Conservation (phyloP, 2,329 filamentous ascomycete genomes). For the Colletotrichum sp. region DNA sequence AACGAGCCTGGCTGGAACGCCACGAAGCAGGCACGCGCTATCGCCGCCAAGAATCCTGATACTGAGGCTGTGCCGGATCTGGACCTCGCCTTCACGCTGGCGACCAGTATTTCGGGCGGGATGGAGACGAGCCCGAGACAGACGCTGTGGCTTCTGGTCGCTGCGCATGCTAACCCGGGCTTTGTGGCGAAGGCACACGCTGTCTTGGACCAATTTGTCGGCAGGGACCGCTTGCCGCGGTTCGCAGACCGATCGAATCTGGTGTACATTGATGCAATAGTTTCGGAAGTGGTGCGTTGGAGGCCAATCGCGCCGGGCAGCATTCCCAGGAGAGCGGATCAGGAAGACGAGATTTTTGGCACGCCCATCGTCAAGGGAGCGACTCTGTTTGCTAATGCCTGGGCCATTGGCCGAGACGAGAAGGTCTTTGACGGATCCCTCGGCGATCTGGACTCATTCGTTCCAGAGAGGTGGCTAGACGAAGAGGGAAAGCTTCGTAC, state of each 20-base stretch:
- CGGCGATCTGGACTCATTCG: constrained; percentile 29
- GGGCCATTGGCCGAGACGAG: constrained; percentile 39
- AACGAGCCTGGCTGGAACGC: constrained; percentile 33
- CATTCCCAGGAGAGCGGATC: constrained; percentile 42
- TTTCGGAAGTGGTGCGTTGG: constrained; percentile 51
- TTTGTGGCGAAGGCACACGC: constrained; percentile 35
- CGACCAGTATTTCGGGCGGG: constrained; percentile 33
- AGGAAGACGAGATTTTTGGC: constrained; percentile 39
- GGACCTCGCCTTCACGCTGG: constrained; percentile 38
- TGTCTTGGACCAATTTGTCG: constrained; percentile 45
- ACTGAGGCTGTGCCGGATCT: constrained; percentile 25
- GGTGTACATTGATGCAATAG: constrained; percentile 45
- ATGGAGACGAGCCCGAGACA: constrained; percentile 34
- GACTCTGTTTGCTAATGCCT: constrained; percentile 47
- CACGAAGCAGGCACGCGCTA: constrained; percentile 30
- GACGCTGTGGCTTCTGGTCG: constrained; percentile 35
- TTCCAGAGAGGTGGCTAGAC: constrained; percentile 34
- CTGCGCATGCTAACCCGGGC: constrained; percentile 31
- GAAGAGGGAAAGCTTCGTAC: constrained; percentile 22
- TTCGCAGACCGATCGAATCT: constrained; percentile 42
- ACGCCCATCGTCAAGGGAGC: constrained; percentile 47
- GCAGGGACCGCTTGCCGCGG: constrained; percentile 38
- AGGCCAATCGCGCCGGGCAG: constrained; percentile 40
- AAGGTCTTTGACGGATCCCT: constrained; percentile 40
- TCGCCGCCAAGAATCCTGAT: constrained; percentile 30